Base-by-base conservation (phyloP, 2,329 filamentous ascomycete species). In the Fusarium armeniacum region DNA sequence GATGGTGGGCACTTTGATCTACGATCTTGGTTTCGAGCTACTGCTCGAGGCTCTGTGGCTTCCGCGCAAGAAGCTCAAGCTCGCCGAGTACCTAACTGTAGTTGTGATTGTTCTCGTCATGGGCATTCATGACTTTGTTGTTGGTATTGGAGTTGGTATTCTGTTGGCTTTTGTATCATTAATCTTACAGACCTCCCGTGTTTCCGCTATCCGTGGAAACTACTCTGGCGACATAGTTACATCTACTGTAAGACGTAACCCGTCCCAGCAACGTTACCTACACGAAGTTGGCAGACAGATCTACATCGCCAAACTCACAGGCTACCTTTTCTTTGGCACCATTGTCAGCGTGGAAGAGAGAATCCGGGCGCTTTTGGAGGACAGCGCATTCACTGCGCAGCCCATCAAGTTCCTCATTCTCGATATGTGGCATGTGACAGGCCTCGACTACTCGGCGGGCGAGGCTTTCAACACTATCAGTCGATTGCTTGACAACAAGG, bases 311-410 rank as follows among this genome's bases (percentile, higher is more conserved):
- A 98, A 98, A 79, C 86, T 99, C 18, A 91, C 92, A 0, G 95
- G 96, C 0, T 98, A 95, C 76, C 87, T 99, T n/a, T 99, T 99
- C 84, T 99, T 99, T 73, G 96, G 96, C 18, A 98, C 94, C 4
- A 97, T 99, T 70, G 95, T 98, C 55, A 93, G 93, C 49, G 95
- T 99, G 0, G 96, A 99, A 79, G 92, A 93, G 67, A 91, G 91
- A 69, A 94, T 98, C 65, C 89, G 94, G 24, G 89, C 86, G 6
- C 82, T 98, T 33, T 90, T 98, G 47, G 90, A 94, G 30, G 93
- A 97, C 32, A 90, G 95, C 65, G 87, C 90, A 4, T 98, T 98
- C 76, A 83, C 84, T 28, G 83, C 88, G 69, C 87, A 90, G 54
- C 94, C 95, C 1, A 96, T 98, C 76, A 91, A 93, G 70, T 99